Base-by-base conservation (phyloP, 176 grass and related monocot genomes). In the Triticum aestivum region DNA sequence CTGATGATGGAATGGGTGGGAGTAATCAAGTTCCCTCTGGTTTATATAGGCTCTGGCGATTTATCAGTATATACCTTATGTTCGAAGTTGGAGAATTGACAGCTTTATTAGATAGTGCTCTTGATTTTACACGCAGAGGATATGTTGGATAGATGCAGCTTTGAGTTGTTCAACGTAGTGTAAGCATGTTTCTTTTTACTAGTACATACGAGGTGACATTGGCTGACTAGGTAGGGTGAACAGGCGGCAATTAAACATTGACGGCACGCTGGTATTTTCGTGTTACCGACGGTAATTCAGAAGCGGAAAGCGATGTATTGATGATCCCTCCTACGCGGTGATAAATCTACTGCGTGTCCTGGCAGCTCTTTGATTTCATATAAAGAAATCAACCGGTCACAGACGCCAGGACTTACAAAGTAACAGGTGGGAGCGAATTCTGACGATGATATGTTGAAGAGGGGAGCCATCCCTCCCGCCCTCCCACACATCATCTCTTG, bases 261-360 rank as follows among this genome's bases (percentile, higher is more conserved):
- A 75, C 42, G 72, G 72, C 72, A 75, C 72, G 42, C 15, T 49
- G 72, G 5, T 49, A 75, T 75, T 75, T 75, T 18, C 72, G 42
- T 75, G 72, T 49, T 75, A 75, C 42, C 3, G 72, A 75, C 42
- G 72, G 72, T 75, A 75, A 75, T 29, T 75, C 7, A 13, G 27
- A 9, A 58, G 18, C 6, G 7, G 54, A 58, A 58, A 58, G 18
- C 18, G 54, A 58, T 58, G 18, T 58, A 20, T 20, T 58, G 18
- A 32, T 32, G 32, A 3, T 58, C 54, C 54, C 52, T 8, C 18
- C 6, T 58, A 8, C 18, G 54, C 0, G 42, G 1, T 17, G 42
- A 51, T 18, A 15, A 29, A 75, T 75, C 23, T 29, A 2, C 24
- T 4, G 42, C 24, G 3, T 75, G 72, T 14, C 41, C 24, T 51